These are phyloP conservation scores for Colletotrichum spinosum DNA, from an alignment of 2,329 filamentous ascomycete species.

Conservation along the genomic window DNA sequence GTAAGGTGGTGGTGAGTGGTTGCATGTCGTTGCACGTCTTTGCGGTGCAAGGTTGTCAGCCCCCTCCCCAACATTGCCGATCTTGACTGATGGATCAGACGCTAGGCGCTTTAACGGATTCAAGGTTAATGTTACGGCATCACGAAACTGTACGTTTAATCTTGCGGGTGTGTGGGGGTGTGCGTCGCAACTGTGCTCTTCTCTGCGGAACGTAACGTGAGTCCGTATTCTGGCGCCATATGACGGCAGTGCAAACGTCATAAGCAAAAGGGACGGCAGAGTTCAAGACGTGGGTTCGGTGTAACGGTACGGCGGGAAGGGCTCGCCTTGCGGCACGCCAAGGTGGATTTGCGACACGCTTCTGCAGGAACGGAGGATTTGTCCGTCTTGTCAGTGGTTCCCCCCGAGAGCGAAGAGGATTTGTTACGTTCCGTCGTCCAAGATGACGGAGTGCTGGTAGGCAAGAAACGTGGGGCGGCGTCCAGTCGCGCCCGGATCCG, in stretches of 20 bases:
- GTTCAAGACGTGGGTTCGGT: neutral
- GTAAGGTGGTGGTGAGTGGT: no score
- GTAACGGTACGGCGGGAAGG: neutral
- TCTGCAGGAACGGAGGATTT: neutral
- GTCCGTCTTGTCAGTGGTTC: slow-evolving; percentile 1
- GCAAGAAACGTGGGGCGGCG: slow-evolving; percentile 15
- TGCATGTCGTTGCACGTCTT: no score
- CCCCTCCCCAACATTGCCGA: no score
- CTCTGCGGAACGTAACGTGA: neutral
- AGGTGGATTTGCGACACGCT: neutral
- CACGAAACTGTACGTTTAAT: no score
- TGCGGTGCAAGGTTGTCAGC: no score
- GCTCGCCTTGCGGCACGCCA: neutral
- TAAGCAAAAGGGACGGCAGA: neutral
- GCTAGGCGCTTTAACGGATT: no score
- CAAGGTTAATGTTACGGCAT: no score
- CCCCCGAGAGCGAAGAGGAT: neutral
- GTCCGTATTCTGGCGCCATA: neutral
- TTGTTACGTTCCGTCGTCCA: neutral
- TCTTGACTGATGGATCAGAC: no score
- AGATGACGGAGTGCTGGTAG: neutral
- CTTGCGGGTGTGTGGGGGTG: no score
- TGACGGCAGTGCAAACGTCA: neutral
- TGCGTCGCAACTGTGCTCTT: no score
- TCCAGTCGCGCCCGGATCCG: slow-evolving; percentile 12